These are phyloP conservation scores for Boechera divaricarpa DNA, from an alignment of 345 rosid species.

Conservation along the genomic window DNA sequence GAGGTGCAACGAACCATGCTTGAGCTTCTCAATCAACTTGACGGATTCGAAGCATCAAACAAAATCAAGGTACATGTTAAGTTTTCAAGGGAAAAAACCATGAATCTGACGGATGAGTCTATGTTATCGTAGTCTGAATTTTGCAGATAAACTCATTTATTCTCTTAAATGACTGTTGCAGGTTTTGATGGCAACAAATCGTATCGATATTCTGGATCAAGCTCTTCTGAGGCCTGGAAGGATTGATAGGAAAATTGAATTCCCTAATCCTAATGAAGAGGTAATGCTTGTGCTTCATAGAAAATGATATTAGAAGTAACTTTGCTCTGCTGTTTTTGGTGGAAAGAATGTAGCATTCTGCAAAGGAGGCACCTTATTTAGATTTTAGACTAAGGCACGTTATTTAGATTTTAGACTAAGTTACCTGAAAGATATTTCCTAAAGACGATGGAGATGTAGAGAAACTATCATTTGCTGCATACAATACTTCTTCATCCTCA, in stretches of 20 bases:
- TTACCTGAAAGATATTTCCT: no score
- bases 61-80: slow-evolving; percentile 78
- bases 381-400: background rate
- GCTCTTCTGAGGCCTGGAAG: slow-evolving; percentile 98
- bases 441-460: no score
- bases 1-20: slow-evolving; percentile 99
- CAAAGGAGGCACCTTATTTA: background rate
- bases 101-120: background rate
- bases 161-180: slow-evolving; percentile 37
- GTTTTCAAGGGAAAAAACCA: background rate
- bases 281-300: slow-evolving; percentile 44
- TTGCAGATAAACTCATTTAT: background rate
- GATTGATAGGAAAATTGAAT: slow-evolving; percentile 97
- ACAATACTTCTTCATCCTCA: background rate
- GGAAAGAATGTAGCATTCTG: background rate
- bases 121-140: background rate
- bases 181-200: slow-evolving; percentile 99
- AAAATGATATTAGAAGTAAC: background rate
- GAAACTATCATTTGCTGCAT: background rate
- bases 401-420: background rate
- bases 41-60: slow-evolving; percentile 98
- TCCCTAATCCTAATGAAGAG: slow-evolving; percentile 97
- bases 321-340: background rate
- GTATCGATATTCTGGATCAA: slow-evolving; percentile 97
- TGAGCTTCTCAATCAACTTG: slow-evolving; percentile 99